These are phyloP conservation scores for Coniochaeta hoffmannii DNA, from an alignment of 2,329 filamentous ascomycete species.

Conservation along the genomic window DNA sequence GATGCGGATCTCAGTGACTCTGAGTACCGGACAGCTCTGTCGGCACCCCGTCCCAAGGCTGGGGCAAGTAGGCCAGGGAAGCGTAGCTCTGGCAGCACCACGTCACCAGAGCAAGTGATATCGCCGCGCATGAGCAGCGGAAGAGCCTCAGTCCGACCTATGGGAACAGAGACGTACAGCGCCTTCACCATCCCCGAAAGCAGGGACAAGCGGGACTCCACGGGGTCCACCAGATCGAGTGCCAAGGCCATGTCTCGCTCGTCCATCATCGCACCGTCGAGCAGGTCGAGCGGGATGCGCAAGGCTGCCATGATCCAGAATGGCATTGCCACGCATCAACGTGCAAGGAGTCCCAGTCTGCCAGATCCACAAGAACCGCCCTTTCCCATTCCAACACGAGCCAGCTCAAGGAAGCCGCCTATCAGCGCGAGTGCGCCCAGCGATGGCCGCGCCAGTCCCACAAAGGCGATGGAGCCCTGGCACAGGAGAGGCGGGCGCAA, in stretches of 20 bases:
- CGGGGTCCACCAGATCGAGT: constrained; percentile 9
- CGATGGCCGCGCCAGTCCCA: constrained; percentile 74
- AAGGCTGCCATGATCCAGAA: constrained; percentile 75
- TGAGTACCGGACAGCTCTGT: constrained; percentile 59
- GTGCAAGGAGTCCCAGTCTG: constrained; percentile 58
- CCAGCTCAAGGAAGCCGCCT: constrained; percentile 73
- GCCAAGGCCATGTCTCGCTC: constrained; percentile 16
- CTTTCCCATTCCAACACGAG: constrained; percentile 84
- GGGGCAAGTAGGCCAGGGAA: constrained; percentile 30
- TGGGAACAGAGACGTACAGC: constrained; percentile 37
- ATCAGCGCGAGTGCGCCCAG: constrained; percentile 56
- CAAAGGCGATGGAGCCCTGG: constrained; percentile 48
- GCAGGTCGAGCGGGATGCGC: constrained; percentile 58
- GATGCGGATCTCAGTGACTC: constrained; percentile 57
- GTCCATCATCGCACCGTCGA: constrained; percentile 27
- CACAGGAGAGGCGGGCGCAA: constrained; percentile 42
- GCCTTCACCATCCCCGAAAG: constrained; percentile 29
- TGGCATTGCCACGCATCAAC: constrained; percentile 63
- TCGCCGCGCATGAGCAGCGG: constrained; percentile 19
- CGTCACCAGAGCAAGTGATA: constrained; percentile 35
- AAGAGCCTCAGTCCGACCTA: constrained; percentile 23
- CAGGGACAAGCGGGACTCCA: constrained; percentile 18
- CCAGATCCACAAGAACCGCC: constrained; percentile 61
- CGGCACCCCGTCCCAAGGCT: constrained; percentile 49
- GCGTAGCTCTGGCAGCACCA: constrained; percentile 31